Evolutionary conservation across 192 early-diverging fungal genomes (phyloP).

Genomic region (Backusella liffmaniae): DNA sequence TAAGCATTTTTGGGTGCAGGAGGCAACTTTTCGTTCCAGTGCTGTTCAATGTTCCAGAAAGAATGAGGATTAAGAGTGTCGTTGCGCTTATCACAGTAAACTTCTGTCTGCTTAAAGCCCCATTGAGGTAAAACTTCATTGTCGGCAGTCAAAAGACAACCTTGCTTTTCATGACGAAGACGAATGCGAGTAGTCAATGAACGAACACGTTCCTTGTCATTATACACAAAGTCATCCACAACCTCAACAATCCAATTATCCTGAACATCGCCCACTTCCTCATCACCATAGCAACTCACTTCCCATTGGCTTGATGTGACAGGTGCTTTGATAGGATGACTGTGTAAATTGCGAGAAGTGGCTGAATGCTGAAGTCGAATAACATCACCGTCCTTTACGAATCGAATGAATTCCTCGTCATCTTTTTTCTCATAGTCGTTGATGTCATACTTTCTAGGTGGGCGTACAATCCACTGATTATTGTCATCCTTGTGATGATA

Average conservation of each 20-base stretch:
- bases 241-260: conserved; percentile 92
- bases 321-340: conserved; percentile 75
- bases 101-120: conserved; percentile 95
- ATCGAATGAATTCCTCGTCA: conserved; percentile 10
- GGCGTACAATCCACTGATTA: conserved; percentile 82
- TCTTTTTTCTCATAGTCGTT: conserved; percentile 48
- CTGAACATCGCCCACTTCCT: conserved; percentile 69
- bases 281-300: conserved; percentile 87
- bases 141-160: conserved; percentile 76
- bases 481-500: conserved; percentile 94
- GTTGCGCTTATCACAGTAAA: conserved; percentile 76
- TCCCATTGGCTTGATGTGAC: conserved; percentile 77
- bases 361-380: conserved; percentile 77
- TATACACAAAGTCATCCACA: conserved; percentile 62
- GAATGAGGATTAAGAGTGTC: conserved; percentile 58
- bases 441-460: neutral
- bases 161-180: conserved; percentile 66
- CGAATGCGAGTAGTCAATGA: conserved; percentile 84
- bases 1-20: conserved; percentile 63
- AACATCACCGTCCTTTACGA: conserved; percentile 74
- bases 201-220: conserved; percentile 51
- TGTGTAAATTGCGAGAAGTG: conserved; percentile 83
- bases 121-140: conserved; percentile 86
- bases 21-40: conserved; percentile 73
- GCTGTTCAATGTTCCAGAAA: conserved; percentile 92